Evolutionary conservation across 2,329 filamentous ascomycete species (phyloP).

Genomic region (Aciculosporium take): DNA sequence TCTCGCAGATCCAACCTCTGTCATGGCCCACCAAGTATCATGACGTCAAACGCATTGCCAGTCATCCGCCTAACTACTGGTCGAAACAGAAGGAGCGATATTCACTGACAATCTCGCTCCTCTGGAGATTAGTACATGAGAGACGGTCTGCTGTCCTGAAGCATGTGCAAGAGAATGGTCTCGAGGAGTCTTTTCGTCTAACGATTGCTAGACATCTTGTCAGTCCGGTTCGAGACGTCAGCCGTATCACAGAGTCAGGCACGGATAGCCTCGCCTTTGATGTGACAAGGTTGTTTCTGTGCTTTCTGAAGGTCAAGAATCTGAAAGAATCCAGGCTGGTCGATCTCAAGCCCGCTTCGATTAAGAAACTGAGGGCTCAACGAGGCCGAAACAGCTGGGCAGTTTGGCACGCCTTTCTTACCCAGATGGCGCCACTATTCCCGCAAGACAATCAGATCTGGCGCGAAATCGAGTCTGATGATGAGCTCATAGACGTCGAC

Average conservation of each 20-base stretch:
- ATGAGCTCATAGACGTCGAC: conserved; percentile 7
- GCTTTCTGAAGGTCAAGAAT: conserved; percentile 15
- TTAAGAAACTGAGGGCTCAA: conserved; percentile 10
- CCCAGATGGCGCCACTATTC: conserved; percentile 13
- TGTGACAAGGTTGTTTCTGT: conserved; percentile 17
- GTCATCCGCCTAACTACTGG: conserved; percentile 12
- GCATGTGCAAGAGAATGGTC: conserved; percentile 10
- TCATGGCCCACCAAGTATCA: conserved; percentile 3
- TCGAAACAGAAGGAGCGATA: conserved; percentile 15
- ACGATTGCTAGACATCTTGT: conserved; percentile 6
- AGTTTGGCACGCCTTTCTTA: conserved; percentile 16
- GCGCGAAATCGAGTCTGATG: conserved; percentile 12
- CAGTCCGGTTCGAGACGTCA: conserved; percentile 7
- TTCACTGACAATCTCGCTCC: conserved; percentile 16
- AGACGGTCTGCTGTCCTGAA: conserved; percentile 16
- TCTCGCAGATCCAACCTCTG: background rate
- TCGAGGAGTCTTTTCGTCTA: conserved; percentile 5
- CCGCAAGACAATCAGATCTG: conserved; percentile 21
- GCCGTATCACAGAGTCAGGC: conserved; percentile 6
- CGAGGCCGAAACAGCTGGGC: conserved; percentile 11
- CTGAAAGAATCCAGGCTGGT: conserved; percentile 9
- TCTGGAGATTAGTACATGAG: conserved; percentile 17
- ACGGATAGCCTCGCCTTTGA: conserved; percentile 15
- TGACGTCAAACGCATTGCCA: conserved; percentile 10
- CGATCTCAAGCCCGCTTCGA: conserved; percentile 2